These are phyloP conservation scores for Sclerotiophoma versabilis DNA, from an alignment of 2,329 filamentous ascomycete species.

Conservation along the genomic window DNA sequence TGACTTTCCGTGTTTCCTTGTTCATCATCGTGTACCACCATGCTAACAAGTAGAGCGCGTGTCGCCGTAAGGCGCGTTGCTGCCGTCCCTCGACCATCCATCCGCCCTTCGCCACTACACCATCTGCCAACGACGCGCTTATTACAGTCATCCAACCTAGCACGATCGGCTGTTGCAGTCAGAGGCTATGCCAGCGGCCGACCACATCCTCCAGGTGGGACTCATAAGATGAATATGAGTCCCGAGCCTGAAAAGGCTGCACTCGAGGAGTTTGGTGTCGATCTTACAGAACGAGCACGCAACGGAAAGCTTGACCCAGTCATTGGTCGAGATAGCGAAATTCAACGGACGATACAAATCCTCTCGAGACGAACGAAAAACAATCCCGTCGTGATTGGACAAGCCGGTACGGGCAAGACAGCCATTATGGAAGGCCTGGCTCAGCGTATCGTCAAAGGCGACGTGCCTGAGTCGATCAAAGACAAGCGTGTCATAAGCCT, in stretches of 20 bases:
- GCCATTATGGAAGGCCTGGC: constrained; percentile 91
- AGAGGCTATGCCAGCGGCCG: constrained; percentile 66
- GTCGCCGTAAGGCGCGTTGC: constrained; percentile 46
- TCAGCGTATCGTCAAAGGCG: constrained; percentile 85
- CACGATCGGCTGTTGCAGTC: constrained; percentile 52
- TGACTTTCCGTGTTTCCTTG: constrained; percentile 8
- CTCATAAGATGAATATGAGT: constrained; percentile 90
- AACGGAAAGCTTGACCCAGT: constrained; percentile 94
- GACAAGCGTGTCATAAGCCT: constrained; percentile 88
- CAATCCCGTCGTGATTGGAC: constrained; percentile 92
- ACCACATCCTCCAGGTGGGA: constrained; percentile 88
- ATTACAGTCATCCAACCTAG: constrained; percentile 6
- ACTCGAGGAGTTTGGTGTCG: constrained; percentile 88
- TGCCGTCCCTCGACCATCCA: constrained; percentile 22
- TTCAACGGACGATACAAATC: constrained; percentile 93
- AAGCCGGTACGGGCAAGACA: constrained; percentile 91
- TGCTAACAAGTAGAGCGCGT: constrained; percentile 48
- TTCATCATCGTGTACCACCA: constrained; percentile 23
- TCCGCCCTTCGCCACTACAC: constrained; percentile 31
- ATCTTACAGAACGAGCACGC: constrained; percentile 83
- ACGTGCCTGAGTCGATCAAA: constrained; percentile 95
- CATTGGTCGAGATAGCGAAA: constrained; percentile 90
- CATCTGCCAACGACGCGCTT: constrained; percentile 29
- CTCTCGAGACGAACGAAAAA: constrained; percentile 93
- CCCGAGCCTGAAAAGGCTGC: constrained; percentile 81